phyloP scores from a whole-genome alignment of 2,329 filamentous ascomycete species.

The Fusarium poae region DNA sequence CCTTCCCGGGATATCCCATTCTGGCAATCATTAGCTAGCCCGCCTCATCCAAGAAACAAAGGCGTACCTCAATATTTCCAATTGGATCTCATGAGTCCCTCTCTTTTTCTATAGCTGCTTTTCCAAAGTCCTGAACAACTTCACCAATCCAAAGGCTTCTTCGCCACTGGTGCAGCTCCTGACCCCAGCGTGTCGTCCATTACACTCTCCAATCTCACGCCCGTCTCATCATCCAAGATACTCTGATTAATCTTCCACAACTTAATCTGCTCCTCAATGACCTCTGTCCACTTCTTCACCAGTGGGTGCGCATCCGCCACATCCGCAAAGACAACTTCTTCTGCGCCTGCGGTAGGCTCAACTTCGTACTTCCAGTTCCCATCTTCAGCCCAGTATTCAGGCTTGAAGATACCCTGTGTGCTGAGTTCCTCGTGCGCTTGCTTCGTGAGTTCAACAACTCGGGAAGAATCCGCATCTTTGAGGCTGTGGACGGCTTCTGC shows the following conservation, averaged over 20 bases:
- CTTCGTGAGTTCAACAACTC: constrained; percentile 2
- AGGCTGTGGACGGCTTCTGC: constrained; percentile 59
- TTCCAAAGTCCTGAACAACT: neutral
- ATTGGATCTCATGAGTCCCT: neutral
- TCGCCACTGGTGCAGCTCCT: constrained; percentile 44
- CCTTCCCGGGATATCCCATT: neutral
- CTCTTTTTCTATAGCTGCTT: neutral
- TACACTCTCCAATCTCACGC: constrained; percentile 47
- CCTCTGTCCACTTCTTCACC: constrained; percentile 69
- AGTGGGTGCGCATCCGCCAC: constrained; percentile 78
- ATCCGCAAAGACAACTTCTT: constrained; percentile 67
- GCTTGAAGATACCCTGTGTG: constrained; percentile 72
- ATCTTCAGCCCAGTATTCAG: constrained; percentile 75
- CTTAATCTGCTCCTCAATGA: constrained; percentile 51
- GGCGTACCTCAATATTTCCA: constrained; percentile 14
- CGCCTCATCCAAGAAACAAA: neutral
- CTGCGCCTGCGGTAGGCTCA: constrained; percentile 51
- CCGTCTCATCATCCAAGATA: constrained; percentile 53
- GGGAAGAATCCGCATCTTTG: constrained; percentile 39
- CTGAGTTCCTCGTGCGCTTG: constrained; percentile 71
- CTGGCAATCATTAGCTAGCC: neutral
- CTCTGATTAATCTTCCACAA: constrained; percentile 53
- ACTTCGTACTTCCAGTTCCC: constrained; percentile 79
- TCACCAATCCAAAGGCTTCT: constrained; percentile 58
- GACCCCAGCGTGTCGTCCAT: constrained; percentile 49